Evolutionary conservation across 2,329 filamentous ascomycete genomes (phyloP), one percentile per base, ranked within the genome.

Genomic region (Aquanectria penicillioides): DNA sequence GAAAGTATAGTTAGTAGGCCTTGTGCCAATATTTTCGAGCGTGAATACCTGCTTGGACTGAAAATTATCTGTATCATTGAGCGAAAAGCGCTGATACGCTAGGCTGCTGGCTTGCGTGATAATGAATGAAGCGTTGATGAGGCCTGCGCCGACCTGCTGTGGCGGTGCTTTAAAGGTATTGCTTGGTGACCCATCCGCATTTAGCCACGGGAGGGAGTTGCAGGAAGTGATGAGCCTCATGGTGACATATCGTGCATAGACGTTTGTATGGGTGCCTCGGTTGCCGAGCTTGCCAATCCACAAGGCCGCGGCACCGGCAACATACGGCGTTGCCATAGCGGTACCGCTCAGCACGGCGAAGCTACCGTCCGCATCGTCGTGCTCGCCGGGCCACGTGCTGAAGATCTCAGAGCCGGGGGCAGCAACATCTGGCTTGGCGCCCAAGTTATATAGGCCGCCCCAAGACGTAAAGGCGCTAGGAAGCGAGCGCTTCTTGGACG

Each of bases 271-370:
- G 0, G 57, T 43, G 17, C 58, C 46, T 25, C 73, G 68, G 8
- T 74, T 71, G n/a, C 74, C 74, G 22, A 22, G 22, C 15, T 72
- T 65, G 8, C 70, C 66, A 44, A 77, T 70, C 50, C 73, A 77
- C 13, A 78, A 69, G 9, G 74, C 75, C 11, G 74, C 75, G 17
- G 77, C 68, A 29, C 78, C 80, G 23, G 80, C 78, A 7, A 80
- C 70, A 46, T 80, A 80, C 1, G 80, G 80, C 23, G 75, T 77
- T 5, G 80, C 77, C 81, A 84, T 83, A 1, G 78, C 81, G 0
- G 81, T 84, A 36, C 81, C 81, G 37, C 74, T 77, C 36, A 78
- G 69, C 5, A 81, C 70, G 12, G 72, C 74, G 58, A 80, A 83
- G 26, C 26, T 12, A 29, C 26, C 26, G 26, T 29, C 26, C 7